Evolutionary conservation across 148 eudicot genomes (phyloP), one percentile per base, ranked within the genome.

Genomic region (Simmondsia chinensis): DNA sequence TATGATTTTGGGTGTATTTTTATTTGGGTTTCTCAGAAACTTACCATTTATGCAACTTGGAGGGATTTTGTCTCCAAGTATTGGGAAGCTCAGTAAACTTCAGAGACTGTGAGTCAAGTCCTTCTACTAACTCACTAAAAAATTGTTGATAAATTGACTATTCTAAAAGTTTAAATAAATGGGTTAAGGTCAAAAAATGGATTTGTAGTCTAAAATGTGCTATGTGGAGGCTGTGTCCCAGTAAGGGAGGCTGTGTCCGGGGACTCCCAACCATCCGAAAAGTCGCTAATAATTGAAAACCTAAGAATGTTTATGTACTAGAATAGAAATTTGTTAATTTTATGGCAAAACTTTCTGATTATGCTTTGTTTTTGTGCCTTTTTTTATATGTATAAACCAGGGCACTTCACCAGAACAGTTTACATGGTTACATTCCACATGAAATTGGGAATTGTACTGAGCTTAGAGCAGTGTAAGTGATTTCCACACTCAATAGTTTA

Each of bases 391-490:
- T 43, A 46, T 40, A 9, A 54, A 50, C 33, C 61, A 85, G 97
- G 66, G 94, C 88, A 64, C 82, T 91, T 65, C 97, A 91, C 39
- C 94, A 79, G 79, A 91, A 91, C 66, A 75, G 75, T 46, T 54
- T 91, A 51, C 97, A 91, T 66, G 95, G 97, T 27, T 52, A 36
- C 56, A 85, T 91, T 52, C 97, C 97, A 31, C 68, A 64, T 72
- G 97, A 85, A 46, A 72, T 91, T 68, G 52, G 73, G 20, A 68
- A 63, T 53, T 91, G 97, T 58, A 43, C 71, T 60, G 83, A 82
- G 44, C 95, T 91, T 21, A 91, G 83, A 76, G 97, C 97, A 22
- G 17, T 91, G 95, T 91, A 61, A 81, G 97, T 77, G 34, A 22
- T 19, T 27, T 20, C 18, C 24, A 25, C 41, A 18, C 48, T 39